These are phyloP conservation scores for Myxozyma nipponensis DNA, from an alignment of 805 yeast species.

Conservation along the genomic window DNA sequence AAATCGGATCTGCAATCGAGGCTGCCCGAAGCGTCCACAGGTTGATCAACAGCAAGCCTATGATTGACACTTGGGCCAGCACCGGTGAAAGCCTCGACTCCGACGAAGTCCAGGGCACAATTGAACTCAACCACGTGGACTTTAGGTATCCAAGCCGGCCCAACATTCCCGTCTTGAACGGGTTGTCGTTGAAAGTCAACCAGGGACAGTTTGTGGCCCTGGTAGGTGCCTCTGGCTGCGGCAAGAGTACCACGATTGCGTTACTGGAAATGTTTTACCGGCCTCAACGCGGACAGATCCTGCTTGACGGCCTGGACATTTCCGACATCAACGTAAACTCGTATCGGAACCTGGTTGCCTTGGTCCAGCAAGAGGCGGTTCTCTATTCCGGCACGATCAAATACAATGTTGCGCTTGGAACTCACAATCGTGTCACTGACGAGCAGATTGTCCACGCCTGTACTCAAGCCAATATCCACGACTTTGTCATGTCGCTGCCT, in stretches of 20 bases:
- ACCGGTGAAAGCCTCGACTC: neutral
- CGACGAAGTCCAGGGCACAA: no score
- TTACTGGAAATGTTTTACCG: neutral
- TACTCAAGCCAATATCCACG: neutral
- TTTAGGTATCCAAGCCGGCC: no score
- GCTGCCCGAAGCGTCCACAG: neutral
- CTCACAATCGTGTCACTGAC: conserved; percentile 34
- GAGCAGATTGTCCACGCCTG: neutral
- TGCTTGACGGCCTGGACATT: conserved; percentile 47
- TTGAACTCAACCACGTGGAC: no score
- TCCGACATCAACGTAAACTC: conserved; percentile 48
- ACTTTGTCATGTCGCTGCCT: conserved; percentile 47
- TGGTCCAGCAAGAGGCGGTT: conserved; percentile 60
- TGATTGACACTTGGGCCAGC: neutral
- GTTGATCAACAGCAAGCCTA: no score
- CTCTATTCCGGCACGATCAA: conserved; percentile 53
- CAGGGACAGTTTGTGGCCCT: neutral
- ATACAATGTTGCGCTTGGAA: conserved; percentile 53
- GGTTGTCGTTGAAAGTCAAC: neutral
- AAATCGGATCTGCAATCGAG: neutral
- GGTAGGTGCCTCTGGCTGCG: neutral
- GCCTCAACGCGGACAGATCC: conserved; percentile 24
- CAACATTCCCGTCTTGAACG: no score
- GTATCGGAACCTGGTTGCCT: conserved; percentile 49
- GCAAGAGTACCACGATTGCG: neutral